Base-by-base conservation (phyloP, 176 grass and related monocot species). In the Rhynchospora breviuscula region DNA sequence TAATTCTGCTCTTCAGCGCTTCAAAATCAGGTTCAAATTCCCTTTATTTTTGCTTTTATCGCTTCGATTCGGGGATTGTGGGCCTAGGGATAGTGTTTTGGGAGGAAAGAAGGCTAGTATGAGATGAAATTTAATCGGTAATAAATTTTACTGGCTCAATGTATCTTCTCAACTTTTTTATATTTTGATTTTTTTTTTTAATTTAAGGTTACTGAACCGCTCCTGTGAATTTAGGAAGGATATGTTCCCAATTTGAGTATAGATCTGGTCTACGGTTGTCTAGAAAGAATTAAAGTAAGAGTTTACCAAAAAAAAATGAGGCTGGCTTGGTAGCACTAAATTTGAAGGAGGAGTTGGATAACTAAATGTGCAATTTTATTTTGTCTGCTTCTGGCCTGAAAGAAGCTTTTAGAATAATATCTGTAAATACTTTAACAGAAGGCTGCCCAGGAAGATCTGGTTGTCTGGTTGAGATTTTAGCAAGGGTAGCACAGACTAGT, bases 11-110 rank as follows among this genome's bases (percentile, higher is more conserved):
- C 88, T 87, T 51, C 86, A 44, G 59, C 87, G 79, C 25, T 98
- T 98, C 92, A 88, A 77, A 68, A 93, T 88, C 7, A 98, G 95
- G 92, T 98, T 14, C 15, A 12, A 14, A 69, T 2, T 11, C 2
- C 0, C 6, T 6, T 15, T 84, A 33, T 46, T 43, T 10, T 25
- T 5, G 22, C 64, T 0, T 52, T 0, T 12, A 3, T 77, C 59
- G 54, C 23, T 33, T 78, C 25, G n/a, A 57, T 78, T 78, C 8
- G 22, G 51, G 73, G 33, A 57, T 78, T 78, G 17, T 33, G 12
- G 6, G 25, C 49, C 46, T 51, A 25, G 18, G 45, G 69, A 51
- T 73, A 6, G 45, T 51, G 48, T 73, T 46, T 46, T 70, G 19
- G 8, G n/a, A 47, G 35, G 6, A 43, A 8, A 69, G 66, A 4